Conservation (phyloP, 805 yeast species). For the Candida ficus region DNA sequence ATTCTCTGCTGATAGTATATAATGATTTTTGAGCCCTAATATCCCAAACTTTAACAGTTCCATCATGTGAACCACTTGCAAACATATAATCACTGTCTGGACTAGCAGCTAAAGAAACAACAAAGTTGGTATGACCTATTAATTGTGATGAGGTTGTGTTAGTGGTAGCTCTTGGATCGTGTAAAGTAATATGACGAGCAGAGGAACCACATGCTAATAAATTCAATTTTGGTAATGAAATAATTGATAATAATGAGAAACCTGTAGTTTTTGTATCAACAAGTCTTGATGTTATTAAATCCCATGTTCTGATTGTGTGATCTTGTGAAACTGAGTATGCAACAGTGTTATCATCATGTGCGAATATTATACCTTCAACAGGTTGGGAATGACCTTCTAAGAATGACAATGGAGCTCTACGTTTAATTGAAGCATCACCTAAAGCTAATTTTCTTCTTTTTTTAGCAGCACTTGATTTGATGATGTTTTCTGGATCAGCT, state of each 20-base stretch:
- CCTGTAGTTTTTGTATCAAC: constrained; percentile 87
- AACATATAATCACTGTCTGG: constrained; percentile 80
- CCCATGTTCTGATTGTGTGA: constrained; percentile 96
- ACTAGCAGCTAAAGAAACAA: constrained; percentile 66
- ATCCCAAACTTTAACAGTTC: constrained; percentile 94
- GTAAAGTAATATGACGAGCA: constrained; percentile 93
- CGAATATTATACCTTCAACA: constrained; percentile 80
- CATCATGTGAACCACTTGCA: constrained; percentile 93
- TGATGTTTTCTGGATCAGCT: constrained; percentile 40
- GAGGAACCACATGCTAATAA: constrained; percentile 91
- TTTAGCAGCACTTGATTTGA: constrained; percentile 72
- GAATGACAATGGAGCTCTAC: constrained; percentile 76
- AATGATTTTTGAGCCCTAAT: constrained; percentile 78
- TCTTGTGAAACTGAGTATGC: constrained; percentile 95
- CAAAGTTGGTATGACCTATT: constrained; percentile 88
- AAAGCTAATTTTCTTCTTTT: constrained; percentile 83
- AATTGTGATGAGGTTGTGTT: constrained; percentile 67
- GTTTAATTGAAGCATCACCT: constrained; percentile 67
- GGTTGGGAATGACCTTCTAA: constrained; percentile 82
- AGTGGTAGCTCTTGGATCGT: constrained; percentile 77
- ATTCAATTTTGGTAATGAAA: constrained; percentile 60
- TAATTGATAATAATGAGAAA: constrained; percentile 72
- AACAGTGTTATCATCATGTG: constrained; percentile 65
- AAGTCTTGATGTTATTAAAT: constrained; percentile 76
- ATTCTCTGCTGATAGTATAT: constrained; percentile 77